Evolutionary conservation across 805 yeast genomes (phyloP), one percentile per base, ranked within the genome.

Genomic region (Yamadazyma sp.): DNA sequence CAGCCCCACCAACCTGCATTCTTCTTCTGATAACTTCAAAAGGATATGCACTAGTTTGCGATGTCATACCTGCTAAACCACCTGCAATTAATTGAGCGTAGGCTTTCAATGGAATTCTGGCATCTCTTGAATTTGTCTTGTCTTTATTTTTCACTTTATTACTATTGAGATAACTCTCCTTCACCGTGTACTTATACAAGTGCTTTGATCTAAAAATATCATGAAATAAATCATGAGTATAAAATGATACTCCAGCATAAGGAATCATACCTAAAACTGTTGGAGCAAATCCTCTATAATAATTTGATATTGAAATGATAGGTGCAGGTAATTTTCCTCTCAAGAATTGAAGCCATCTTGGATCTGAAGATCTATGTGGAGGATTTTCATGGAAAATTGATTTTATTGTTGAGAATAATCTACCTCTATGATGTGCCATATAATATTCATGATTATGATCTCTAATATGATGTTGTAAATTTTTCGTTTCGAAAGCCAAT

Each of bases 1-100:
- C 66, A 4, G 82, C 84, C 9, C 91, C 94, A 23, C 95, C 89
- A 16, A 93, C 98, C 63, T 93, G 99, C 86, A 93, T 80, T 50
- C 98, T 72, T 58, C 99, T 75, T 54, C 98, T 73, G 15, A 93
- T 77, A 25, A 93, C 96, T 62, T 93, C 99, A 48, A 93, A 83
- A 2, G 98, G 98, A 54, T 93, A 93, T 4, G 96, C 91, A 0
- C 98, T 94, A 1, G 97, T 87, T 59, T 93, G 98, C 2, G 98
- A 86, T 23, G 79, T 72, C 82, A 91, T 76, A 9, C 98, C 98
- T 1, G 97, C 95, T n/a, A 85, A 50, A 1, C 98, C 98, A 37
- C 98, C 98, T 5, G 98, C 96, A 4, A 78, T 53, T 30, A 93
- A 69, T 64, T 93, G 97, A 2, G 98, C 98, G 87, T 95, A 86